Base-by-base conservation (phyloP, 306 rosid genomes). In the Vachellia collinsii region DNA sequence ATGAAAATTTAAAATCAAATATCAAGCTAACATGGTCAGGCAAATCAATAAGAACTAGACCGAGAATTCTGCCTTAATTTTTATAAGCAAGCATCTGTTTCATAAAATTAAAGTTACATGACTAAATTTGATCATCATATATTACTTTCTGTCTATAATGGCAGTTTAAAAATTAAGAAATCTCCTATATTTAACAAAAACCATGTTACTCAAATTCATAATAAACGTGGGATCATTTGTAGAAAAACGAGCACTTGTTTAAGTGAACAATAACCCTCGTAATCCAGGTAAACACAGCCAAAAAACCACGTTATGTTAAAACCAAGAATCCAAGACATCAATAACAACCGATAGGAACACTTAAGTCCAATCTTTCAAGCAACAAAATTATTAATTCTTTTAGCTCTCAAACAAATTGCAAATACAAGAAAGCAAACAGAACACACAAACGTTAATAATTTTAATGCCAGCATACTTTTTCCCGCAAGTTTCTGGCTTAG, bases 21-120 rank as follows among this genome's bases (percentile, higher is more conserved):
- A 68, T 68, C 73, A 69, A 42, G 72, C 72, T 67, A 67, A 39
- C 72, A 69, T 20, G 73, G 68, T 62, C 34, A 41, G 68, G 29
- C 37, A 69, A 69, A 69, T 67, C 20, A 69, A 37, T 13, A 17
- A 51, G 10, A 72, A 34, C 44, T 3, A 34, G 36, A 47, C 5
- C 71, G 13, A 22, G 38, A 44, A 6, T n/a, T 43, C 74, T 1
- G 4, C 20, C 75, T 43, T 22, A 70, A 22, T 43, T 11, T 17
- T 17, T 17, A 8, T 41, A 69, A 69, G 17, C 8, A 42, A 42
- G 14, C 23, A 23, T 42, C 36, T 42, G 51, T 64, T 14, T 64
- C 70, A 69, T 69, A 42, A 4, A 20, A 19, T 9, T 43, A 13
- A 22, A 22, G 74, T 42, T n/a, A 20, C 53, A 69, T 13, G 8